Evolutionary conservation across 371 early-diverging fungal species (phyloP).

Genomic region (Lichtheimia corymbifera): DNA sequence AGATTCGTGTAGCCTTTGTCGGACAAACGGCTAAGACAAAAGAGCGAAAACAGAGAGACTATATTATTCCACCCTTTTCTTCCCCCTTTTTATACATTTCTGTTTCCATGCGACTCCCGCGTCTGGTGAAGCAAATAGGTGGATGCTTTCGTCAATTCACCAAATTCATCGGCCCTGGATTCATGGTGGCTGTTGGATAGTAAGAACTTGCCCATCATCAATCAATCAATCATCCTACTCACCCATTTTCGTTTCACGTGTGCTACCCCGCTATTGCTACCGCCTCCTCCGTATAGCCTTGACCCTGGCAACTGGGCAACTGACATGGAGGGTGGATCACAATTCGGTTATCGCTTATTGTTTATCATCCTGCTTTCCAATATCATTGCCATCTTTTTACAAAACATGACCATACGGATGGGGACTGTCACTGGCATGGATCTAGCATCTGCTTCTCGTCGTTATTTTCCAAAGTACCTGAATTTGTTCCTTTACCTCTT

Average conservation of each 20-base stretch:
- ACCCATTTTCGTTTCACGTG: background rate
- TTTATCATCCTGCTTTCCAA: slow-evolving; percentile 78
- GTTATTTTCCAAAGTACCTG: slow-evolving; percentile 54
- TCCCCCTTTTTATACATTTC: too few relatives aligned
- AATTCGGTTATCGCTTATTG: slow-evolving; percentile 73
- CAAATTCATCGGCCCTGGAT: slow-evolving; percentile 50
- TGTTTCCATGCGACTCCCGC: too few relatives aligned
- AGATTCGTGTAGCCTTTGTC: too few relatives aligned
- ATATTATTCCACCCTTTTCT: too few relatives aligned
- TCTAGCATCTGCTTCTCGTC: slow-evolving; percentile 69
- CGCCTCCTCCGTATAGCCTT: slow-evolving; percentile 22
- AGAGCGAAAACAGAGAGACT: too few relatives aligned
- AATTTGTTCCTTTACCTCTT: slow-evolving; percentile 68
- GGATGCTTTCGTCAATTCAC: slow-evolving; percentile 6
- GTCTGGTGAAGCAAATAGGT: too few relatives aligned
- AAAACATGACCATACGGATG: slow-evolving; percentile 74
- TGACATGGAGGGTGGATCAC: slow-evolving; percentile 74
- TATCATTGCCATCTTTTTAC: slow-evolving; percentile 75
- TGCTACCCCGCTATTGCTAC: background rate
- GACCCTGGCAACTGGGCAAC: slow-evolving; percentile 85
- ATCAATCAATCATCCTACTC: background rate
- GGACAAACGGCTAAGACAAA: too few relatives aligned
- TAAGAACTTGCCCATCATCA: slow-evolving; percentile 9
- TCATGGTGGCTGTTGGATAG: slow-evolving; percentile 56
- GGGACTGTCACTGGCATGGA: slow-evolving; percentile 81